Evolutionary conservation across 805 yeast species (phyloP).

Genomic region (Candida piceae): DNA sequence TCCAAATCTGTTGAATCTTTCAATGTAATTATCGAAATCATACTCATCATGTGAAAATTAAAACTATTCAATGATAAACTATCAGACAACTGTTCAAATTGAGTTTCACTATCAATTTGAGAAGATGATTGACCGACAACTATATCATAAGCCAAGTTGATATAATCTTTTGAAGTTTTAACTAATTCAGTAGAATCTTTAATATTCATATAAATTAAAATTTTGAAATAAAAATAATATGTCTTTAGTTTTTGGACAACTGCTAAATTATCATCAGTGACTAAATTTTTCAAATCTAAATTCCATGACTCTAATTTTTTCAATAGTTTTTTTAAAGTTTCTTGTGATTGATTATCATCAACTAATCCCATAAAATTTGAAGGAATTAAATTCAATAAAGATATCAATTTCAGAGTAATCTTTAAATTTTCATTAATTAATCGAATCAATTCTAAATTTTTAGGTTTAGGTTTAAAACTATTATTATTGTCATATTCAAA

Average conservation of each 20-base stretch:
- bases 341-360: neutral
- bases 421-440: constrained; percentile 31
- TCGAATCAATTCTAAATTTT: constrained; percentile 30
- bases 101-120: no score
- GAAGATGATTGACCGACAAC: constrained; percentile 15
- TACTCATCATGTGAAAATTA: constrained; percentile 26
- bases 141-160: constrained; percentile 21
- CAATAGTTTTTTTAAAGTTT: no score
- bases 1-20: constrained; percentile 11
- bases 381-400: constrained; percentile 30
- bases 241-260: constrained; percentile 26
- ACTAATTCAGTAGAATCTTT: constrained; percentile 8
- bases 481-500: constrained; percentile 12
- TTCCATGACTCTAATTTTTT: constrained; percentile 26
- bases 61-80: constrained; percentile 26
- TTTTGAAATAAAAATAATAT: constrained; percentile 27
- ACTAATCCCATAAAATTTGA: constrained; percentile 22
- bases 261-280: constrained; percentile 18
- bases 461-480: constrained; percentile 24
- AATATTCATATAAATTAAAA: constrained; percentile 19
- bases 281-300: constrained; percentile 12
- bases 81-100: no score
- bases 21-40: constrained; percentile 23
- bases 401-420: constrained; percentile 29
- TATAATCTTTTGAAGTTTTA: constrained; percentile 17